Evolutionary conservation across 441 rosid species (phyloP).

Genomic region (Francoa sonchifolia): DNA sequence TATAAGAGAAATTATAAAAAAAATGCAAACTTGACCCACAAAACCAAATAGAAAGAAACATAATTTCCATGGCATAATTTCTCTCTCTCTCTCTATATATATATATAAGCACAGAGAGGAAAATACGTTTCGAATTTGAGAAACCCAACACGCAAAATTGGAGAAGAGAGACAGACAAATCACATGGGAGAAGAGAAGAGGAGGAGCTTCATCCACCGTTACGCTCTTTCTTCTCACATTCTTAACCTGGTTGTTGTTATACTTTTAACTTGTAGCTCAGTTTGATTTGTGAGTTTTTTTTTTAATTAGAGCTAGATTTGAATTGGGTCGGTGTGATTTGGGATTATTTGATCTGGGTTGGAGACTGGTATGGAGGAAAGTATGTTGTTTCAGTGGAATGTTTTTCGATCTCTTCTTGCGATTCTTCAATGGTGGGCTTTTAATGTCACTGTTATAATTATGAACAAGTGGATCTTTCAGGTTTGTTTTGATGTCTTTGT

Average conservation of each 20-base stretch:
- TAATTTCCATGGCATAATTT: slow-evolving; percentile 21
- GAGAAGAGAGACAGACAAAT: slow-evolving; percentile 13
- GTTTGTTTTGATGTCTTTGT: slow-evolving; percentile 20
- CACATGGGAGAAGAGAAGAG: slow-evolving; percentile 46
- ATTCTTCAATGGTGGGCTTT: slow-evolving; percentile 94
- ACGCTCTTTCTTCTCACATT: slow-evolving; percentile 24
- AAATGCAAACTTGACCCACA: no score
- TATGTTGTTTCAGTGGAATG: slow-evolving; percentile 38
- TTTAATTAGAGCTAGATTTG: neutral
- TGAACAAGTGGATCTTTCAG: slow-evolving; percentile 99
- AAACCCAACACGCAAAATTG: slow-evolving; percentile 1
- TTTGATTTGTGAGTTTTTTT: slow-evolving; percentile 18
- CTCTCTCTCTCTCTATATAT: no score
- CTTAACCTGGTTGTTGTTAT: slow-evolving; percentile 17
- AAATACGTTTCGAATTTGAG: neutral
- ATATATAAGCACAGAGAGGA: neutral
- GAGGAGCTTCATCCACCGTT: slow-evolving; percentile 33
- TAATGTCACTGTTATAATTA: slow-evolving; percentile 92
- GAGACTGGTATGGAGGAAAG: slow-evolving; percentile 56
- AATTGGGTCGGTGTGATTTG: slow-evolving; percentile 7
- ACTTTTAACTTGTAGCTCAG: slow-evolving; percentile 5
- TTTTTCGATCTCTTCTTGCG: slow-evolving; percentile 82
- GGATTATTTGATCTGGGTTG: slow-evolving; percentile 8
- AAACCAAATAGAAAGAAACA: slow-evolving; percentile 18
- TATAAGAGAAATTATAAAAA: no score